These are phyloP conservation scores for Claviceps humidiphila DNA, from an alignment of 2,329 filamentous ascomycete genomes.

Conservation along the genomic window DNA sequence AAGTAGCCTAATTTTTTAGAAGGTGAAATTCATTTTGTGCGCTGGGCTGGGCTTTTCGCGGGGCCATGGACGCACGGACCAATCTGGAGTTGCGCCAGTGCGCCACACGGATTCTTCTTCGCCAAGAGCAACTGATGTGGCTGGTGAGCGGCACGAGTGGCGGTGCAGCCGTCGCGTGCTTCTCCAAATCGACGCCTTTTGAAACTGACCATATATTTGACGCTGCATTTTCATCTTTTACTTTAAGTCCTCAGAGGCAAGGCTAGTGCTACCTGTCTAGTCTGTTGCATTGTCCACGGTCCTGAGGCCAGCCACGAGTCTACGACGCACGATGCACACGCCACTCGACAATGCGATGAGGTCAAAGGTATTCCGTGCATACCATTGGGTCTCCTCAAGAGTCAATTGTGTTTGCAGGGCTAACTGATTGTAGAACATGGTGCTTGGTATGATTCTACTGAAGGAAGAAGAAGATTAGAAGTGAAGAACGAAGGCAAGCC, in stretches of 20 bases:
- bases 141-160: not conserved
- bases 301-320: not conserved
- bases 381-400: constrained; percentile 5
- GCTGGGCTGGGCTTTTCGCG: constrained; percentile 6
- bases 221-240: too few species aligned
- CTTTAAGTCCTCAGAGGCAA: not conserved
- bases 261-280: not conserved
- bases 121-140: not conserved
- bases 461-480: not conserved
- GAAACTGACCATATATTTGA: too few species aligned
- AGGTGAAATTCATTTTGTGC: constrained; percentile 5
- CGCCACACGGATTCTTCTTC: not conserved
- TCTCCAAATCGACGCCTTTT: too few species aligned
- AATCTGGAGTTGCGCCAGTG: not conserved
- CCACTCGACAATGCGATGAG: constrained; percentile 54
- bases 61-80: constrained; percentile 13
- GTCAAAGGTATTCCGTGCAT: constrained; percentile 41
- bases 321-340: constrained; percentile 45
- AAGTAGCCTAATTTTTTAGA: not conserved
- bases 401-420: too few species aligned
- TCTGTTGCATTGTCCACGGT: not conserved
- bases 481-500: not conserved
- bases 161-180: not conserved
- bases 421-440: constrained; percentile 43
- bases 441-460: constrained; percentile 43